These are phyloP conservation scores for Fagopyrum homotropicum DNA, from an alignment of 148 eudicot genomes.

Conservation along the genomic window DNA sequence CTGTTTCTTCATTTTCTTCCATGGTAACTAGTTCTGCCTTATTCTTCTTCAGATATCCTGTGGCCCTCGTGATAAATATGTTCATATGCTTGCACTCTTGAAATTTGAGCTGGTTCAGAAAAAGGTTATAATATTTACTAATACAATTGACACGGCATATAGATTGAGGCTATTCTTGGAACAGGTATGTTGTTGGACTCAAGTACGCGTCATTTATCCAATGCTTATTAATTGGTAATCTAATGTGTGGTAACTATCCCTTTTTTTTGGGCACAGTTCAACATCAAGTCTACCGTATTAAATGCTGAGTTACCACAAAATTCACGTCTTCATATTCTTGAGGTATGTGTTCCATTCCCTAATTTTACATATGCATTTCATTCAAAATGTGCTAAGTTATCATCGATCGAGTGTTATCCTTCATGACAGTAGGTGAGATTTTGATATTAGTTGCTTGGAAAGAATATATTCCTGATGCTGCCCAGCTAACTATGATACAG, in stretches of 20 bases:
- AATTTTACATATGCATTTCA: neutral
- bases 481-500: neutral
- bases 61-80: conserved; percentile 69
- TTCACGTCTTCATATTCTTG: conserved; percentile 91
- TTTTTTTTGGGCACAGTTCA: conserved; percentile 50
- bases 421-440: neutral
- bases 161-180: conserved; percentile 80
- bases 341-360: conserved; percentile 39
- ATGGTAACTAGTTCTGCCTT: neutral
- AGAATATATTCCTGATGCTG: neutral
- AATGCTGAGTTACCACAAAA: conserved; percentile 96
- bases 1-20: neutral
- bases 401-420: neutral
- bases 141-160: conserved; percentile 77
- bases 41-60: conserved; percentile 63
- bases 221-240: neutral
- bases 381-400: neutral
- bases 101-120: conserved; percentile 87
- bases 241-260: conserved; percentile 1
- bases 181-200: conserved; percentile 42
- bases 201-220: neutral
- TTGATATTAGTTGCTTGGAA: neutral
- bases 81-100: conserved; percentile 75
- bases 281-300: conserved; percentile 74
- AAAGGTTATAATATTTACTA: conserved; percentile 77